phyloP scores from a whole-genome alignment of 2,329 filamentous ascomycete species.

The Myriangium duriaei region DNA sequence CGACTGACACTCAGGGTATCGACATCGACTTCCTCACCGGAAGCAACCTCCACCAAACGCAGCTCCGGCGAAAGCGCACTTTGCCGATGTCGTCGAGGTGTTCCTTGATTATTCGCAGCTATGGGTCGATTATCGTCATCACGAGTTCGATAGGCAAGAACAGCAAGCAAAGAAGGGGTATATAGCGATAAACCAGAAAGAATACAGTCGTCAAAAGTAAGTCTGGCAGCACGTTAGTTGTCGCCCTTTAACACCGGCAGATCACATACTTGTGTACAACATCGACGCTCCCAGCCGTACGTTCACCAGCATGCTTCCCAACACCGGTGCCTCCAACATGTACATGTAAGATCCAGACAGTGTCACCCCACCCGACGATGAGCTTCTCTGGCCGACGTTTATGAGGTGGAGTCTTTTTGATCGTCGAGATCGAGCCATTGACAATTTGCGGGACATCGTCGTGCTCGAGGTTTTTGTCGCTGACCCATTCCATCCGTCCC shows the following conservation, averaged over 20 bases:
- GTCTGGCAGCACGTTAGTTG: conserved; percentile 34
- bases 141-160: conserved; percentile 77
- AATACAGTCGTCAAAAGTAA: conserved; percentile 86
- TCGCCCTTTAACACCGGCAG: neutral
- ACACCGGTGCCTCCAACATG: conserved; percentile 58
- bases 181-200: conserved; percentile 95
- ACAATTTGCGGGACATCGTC: conserved; percentile 45
- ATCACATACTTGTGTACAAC: conserved; percentile 61
- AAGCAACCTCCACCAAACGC: conserved; percentile 76
- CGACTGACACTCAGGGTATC: conserved; percentile 77
- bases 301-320: conserved; percentile 56
- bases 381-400: conserved; percentile 53
- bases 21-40: conserved; percentile 71
- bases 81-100: conserved; percentile 54
- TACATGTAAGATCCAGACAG: conserved; percentile 90
- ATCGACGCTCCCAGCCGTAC: conserved; percentile 66
- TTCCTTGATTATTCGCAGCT: conserved; percentile 39
- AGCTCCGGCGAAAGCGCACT: conserved; percentile 81
- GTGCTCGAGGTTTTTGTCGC: conserved; percentile 64
- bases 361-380: conserved; percentile 89
- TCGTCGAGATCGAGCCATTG: conserved; percentile 19
- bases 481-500: conserved; percentile 82
- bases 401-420: conserved; percentile 13
- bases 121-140: conserved; percentile 53
- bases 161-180: conserved; percentile 78